Evolutionary conservation across 2,329 filamentous ascomycete genomes (phyloP), one percentile per base, ranked within the genome.

Genomic region (Sporothrix mexicana): DNA sequence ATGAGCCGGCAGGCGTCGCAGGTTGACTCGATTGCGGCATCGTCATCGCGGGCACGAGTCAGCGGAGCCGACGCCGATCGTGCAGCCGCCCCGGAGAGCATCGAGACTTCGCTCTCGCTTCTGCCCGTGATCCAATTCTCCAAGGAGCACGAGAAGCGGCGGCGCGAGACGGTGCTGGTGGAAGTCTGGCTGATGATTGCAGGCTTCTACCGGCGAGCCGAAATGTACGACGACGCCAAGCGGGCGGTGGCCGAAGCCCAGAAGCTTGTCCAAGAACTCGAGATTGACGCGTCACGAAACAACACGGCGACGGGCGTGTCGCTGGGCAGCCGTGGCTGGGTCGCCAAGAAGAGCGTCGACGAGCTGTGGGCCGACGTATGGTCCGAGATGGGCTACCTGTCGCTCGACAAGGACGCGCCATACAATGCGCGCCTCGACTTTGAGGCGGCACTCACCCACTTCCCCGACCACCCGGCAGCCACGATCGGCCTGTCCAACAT

Each of bases 151-250:
- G 83, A 86, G 74, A 84, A 82, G 75, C 82, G 83, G 43, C 85
- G 86, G 70, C 84, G 87, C 61, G 83, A 81, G 45, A 82, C 83
- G 7, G 83, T 90, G 12, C 80, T 99, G 17, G 84, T 94, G 23
- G 92, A 91, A 76, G 90, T 98, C 45, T 99, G 96, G 96, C 85
- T 98, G 9, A 92, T 96, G 79, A 94, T 98, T 74, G 92, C 94
- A 1, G 92, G 92, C 0, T 91, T 98, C 76, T 99, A 98, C 79
- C 89, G 94, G 41, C 89, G 94, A 70, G 93, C 95, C 8, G 88
- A 88, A 9, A 90, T 97, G 84, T 89, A 90, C 72, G 91, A 95
- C 23, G 95, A 98, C 79, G 90, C 93, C 13, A 89, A 88, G 77
- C 93, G 91, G 70, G 94, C 95, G 7, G 88, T 95, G 41, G 87